phyloP scores from a whole-genome alignment of 2,329 filamentous ascomycete species.

The Gremmenia infestans region DNA sequence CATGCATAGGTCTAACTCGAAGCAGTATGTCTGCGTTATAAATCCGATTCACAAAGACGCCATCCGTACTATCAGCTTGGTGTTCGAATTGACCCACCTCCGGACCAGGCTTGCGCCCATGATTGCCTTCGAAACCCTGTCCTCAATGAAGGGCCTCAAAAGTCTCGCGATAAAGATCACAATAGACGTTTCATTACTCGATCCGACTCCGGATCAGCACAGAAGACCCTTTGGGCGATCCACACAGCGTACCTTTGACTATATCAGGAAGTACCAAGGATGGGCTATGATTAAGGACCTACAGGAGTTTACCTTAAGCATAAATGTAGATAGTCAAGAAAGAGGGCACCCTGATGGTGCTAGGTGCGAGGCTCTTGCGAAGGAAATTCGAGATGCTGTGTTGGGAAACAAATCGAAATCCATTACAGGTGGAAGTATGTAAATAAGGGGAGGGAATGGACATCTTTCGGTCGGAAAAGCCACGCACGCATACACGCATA shows the following conservation, averaged over 20 bases:
- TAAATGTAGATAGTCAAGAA: not conserved
- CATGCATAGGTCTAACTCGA: not conserved
- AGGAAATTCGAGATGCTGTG: not conserved
- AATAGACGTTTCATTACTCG: not conserved
- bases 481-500: too few species aligned
- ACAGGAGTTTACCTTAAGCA: not conserved
- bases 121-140: not conserved
- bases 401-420: not conserved
- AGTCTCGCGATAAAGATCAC: not conserved
- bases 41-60: constrained; percentile 9
- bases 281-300: not conserved
- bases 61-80: constrained; percentile 1
- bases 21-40: constrained; percentile 10
- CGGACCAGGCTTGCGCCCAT: not conserved
- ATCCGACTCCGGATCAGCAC: not conserved
- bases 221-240: not conserved
- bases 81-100: not conserved
- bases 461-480: too few species aligned
- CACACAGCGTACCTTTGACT: not conserved
- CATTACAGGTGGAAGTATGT: too few species aligned
- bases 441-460: too few species aligned
- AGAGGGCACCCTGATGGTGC: not conserved
- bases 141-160: not conserved
- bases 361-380: not conserved
- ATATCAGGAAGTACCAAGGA: not conserved